phyloP scores from a whole-genome alignment of 371 early-diverging fungal genomes.

The Funneliformis caledonium region DNA sequence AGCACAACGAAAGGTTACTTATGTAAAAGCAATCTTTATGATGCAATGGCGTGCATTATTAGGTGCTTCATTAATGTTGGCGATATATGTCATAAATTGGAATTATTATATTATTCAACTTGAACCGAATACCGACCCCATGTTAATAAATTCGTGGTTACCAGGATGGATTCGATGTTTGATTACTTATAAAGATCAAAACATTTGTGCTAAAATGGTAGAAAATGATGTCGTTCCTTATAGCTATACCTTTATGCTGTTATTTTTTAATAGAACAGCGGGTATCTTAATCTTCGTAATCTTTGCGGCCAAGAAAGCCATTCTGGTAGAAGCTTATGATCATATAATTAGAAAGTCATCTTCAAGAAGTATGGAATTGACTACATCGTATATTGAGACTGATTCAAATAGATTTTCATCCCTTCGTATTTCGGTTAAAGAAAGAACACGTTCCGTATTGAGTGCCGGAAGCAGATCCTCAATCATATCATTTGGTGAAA shows the following conservation, averaged over 20 bases:
- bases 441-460: too few relatives aligned
- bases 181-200: background rate
- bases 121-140: too few relatives aligned
- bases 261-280: slow-evolving; percentile 16
- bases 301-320: slow-evolving; percentile 14
- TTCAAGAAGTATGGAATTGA: background rate
- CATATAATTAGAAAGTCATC: background rate
- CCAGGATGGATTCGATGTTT: slow-evolving; percentile 13
- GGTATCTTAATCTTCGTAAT: slow-evolving; percentile 33
- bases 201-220: background rate
- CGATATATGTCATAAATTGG: slow-evolving; percentile 21
- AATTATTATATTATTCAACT: background rate
- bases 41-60: slow-evolving; percentile 38
- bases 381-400: background rate
- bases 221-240: background rate
- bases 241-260: background rate
- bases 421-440: too few relatives aligned
- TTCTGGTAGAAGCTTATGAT: background rate
- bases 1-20: background rate
- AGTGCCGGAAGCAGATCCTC: too few relatives aligned
- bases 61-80: slow-evolving; percentile 29
- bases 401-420: background rate
- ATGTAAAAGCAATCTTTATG: background rate
- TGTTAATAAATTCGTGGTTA: background rate
- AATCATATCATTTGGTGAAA: too few relatives aligned